Evolutionary conservation across 495 filamentous ascomycete species (phyloP), one percentile per base, ranked within the genome.

Genomic region (Penicillium longicatenatum): DNA sequence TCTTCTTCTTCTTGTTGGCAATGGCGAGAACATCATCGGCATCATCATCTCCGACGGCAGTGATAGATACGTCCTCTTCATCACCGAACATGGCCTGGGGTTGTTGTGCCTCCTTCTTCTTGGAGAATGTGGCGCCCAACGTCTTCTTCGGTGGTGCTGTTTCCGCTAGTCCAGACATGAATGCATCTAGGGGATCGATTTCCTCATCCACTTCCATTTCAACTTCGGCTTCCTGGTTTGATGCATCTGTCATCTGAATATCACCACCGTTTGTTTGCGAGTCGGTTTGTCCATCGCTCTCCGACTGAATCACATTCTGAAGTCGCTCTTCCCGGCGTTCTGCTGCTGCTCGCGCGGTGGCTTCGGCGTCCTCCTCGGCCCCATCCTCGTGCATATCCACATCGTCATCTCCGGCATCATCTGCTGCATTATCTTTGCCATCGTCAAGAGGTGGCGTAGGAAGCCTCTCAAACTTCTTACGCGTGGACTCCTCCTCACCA

Each of bases 1-100:
- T 96, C 79, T 96, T 98, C 81, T 97, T 98, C 68, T 90, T 90
- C 68, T 96, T 97, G 44, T 82, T 90, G 16, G 91, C 87, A 75
- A 95, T 88, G 37, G 91, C 89, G 22, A 97, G 82, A 62, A 97
- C 90, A 65, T 93, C 87, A 52, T 95, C 89, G 19, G 91, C 85
- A 64, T 89, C 86, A 33, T 83, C 79, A 42, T 89, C 89, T 24
- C 73, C 79, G 16, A 91, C 80, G 3, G 90, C 86, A 22, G 88
- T 86, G 55, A 90, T 82, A 51, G 89, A 86, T 30, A 85, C 86
- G 47, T 94, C 90, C 41, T 95, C 86, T 50, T 91, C 89, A 54
- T 93, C 92, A 41, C 82, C 85, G 66, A 95, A 94, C 58, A 96
- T 86, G n/a, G 91, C 84, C 72, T 96, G 86, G 1, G 89, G 89